Conservation (phyloP, 2,329 filamentous ascomycete genomes). For the Fusarium piperis region DNA sequence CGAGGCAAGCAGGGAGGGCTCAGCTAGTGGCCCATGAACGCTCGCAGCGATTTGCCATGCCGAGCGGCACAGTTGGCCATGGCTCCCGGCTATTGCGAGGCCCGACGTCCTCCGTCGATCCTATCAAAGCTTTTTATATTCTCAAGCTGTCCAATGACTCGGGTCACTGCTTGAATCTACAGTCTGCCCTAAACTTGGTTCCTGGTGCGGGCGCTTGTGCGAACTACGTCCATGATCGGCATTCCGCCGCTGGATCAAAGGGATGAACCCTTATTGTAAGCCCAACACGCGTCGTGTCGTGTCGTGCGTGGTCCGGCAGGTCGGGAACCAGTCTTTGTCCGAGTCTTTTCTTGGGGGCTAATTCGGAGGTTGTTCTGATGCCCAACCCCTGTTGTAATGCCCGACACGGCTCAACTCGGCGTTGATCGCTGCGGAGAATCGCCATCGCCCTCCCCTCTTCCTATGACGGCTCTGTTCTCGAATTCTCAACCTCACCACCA, state of each 20-base stretch:
- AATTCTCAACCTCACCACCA: background rate
- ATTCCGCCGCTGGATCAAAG: conserved; percentile 5
- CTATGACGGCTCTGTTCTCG: background rate
- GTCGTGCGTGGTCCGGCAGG: background rate
- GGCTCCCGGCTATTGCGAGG: conserved; percentile 31
- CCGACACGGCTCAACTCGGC: conserved; percentile 16
- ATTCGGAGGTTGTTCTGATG: conserved; percentile 11
- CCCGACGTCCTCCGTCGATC: conserved; percentile 35
- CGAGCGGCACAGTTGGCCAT: conserved; percentile 31
- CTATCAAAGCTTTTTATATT: conserved; percentile 32
- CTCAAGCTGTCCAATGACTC: conserved; percentile 26
- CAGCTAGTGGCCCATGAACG: conserved; percentile 11
- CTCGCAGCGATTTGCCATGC: conserved; percentile 11
- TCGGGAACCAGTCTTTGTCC: background rate
- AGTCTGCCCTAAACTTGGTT: conserved; percentile 17
- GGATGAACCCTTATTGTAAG: background rate
- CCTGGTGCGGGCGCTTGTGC: conserved; percentile 9
- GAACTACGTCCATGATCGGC: conserved; percentile 24
- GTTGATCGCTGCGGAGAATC: conserved; percentile 20
- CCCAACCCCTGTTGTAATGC: conserved; percentile 12
- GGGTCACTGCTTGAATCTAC: background rate
- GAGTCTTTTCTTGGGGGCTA: background rate
- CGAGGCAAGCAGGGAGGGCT: background rate
- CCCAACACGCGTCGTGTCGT: background rate
- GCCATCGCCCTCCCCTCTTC: background rate